Conservation (phyloP, 805 yeast genomes). For the Nakazawaea ishiwadae region DNA sequence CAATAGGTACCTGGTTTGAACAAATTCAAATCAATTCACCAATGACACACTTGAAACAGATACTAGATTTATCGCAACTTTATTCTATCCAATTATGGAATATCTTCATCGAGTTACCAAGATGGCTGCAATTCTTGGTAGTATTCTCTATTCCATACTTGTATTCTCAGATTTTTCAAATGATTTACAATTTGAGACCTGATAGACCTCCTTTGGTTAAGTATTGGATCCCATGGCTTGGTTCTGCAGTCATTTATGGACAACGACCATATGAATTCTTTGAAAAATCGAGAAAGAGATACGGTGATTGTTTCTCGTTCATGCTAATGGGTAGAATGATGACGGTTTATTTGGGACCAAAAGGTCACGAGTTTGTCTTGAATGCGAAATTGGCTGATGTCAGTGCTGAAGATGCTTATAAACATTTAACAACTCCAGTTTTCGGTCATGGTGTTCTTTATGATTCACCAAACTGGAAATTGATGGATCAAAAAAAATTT, state of each 20-base stretch:
- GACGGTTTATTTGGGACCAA: slow-evolving; percentile 96
- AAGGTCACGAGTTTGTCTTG: slow-evolving; percentile 94
- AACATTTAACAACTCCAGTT: slow-evolving; percentile 97
- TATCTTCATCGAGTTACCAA: not conserved
- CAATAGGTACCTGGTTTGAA: too few relatives aligned
- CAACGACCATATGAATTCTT: slow-evolving; percentile 92
- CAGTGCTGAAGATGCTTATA: slow-evolving; percentile 94
- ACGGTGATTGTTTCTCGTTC: slow-evolving; percentile 93
- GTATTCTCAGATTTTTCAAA: slow-evolving; percentile 63
- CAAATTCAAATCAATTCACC: not conserved
- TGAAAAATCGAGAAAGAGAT: slow-evolving; percentile 65
- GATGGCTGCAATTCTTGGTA: slow-evolving; percentile 24
- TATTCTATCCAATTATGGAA: too few relatives aligned
- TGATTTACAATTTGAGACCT: slow-evolving; percentile 59
- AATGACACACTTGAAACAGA: not conserved
- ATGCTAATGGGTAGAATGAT: slow-evolving; percentile 82
- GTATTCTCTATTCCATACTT: slow-evolving; percentile 50
- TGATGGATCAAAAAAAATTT: slow-evolving; percentile 98
- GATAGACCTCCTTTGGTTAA: slow-evolving; percentile 89
- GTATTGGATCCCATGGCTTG: slow-evolving; percentile 94
- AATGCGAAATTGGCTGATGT: slow-evolving; percentile 88
- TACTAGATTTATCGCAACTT: too few relatives aligned
- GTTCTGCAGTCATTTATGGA: slow-evolving; percentile 86
- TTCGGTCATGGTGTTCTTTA: slow-evolving; percentile 97
- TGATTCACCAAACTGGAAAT: slow-evolving; percentile 88